A percentile compares a stretch with the other conserved stretches of the same genome.
Conservation (phyloP, 495 filamentous ascomycete species). For the Trichocladium antarcticum region DNA sequence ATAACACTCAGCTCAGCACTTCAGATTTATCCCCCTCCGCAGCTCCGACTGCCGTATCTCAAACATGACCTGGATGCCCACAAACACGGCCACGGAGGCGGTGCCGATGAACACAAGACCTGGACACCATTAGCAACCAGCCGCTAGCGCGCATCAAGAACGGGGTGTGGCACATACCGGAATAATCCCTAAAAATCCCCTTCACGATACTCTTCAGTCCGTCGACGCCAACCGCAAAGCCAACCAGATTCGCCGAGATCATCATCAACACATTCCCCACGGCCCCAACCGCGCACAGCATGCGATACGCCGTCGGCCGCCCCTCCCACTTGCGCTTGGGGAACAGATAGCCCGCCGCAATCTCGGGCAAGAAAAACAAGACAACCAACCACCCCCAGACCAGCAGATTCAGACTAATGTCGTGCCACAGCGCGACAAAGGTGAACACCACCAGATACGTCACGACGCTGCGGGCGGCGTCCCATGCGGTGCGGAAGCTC, state of each 20-base stretch:
- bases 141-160: not conserved
- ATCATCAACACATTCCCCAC: slow-evolving; percentile 88
- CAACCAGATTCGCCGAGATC: slow-evolving; percentile 90
- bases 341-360: slow-evolving; percentile 59
- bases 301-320: slow-evolving; percentile 57
- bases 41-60: slow-evolving; percentile 78
- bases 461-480: slow-evolving; percentile 39
- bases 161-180: slow-evolving; percentile 43
- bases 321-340: slow-evolving; percentile 57
- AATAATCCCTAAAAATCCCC: slow-evolving; percentile 62
- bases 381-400: slow-evolving; percentile 96
- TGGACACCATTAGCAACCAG: slow-evolving; percentile 20
- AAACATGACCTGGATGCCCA: slow-evolving; percentile 91
- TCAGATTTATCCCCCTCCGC: slow-evolving; percentile 71
- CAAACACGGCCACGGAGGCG: slow-evolving; percentile 64
- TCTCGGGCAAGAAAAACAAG: slow-evolving; percentile 84
- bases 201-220: slow-evolving; percentile 65
- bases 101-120: slow-evolving; percentile 60
- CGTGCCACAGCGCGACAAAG: slow-evolving; percentile 97
- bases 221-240: slow-evolving; percentile 86
- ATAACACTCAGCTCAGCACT: slow-evolving; percentile 46
- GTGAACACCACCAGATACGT: slow-evolving; percentile 87
- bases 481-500: slow-evolving; percentile 27
- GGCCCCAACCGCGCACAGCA: slow-evolving; percentile 73
- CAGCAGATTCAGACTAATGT: slow-evolving; percentile 83